Base-by-base conservation (phyloP, 148 eudicot species). In the Amaranthus hypochondriacus region DNA sequence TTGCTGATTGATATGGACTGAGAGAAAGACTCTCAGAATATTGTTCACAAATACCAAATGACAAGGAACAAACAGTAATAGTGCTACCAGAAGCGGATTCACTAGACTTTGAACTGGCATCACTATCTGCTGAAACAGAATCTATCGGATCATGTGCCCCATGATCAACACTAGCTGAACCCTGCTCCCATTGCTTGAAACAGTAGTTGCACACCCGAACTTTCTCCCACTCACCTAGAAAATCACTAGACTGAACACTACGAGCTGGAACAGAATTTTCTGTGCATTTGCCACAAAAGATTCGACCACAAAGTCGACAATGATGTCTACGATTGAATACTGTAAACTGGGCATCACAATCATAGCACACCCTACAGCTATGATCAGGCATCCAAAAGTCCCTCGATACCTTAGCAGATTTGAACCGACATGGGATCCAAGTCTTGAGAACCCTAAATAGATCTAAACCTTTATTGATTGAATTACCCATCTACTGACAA, bases 351-450 rank as follows among this genome's bases (percentile, higher is more conserved):
- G 89, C 72, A 72, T 95, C 99, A 77, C 99, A 95, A 57, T 95
- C 99, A 78, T 95, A 95, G 76, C 99, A 95, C 14, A 90, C 97
- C 81, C 93, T 84, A 75, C 99, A 95, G 76, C 93, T 89, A 72
- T 90, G 73, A 76, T 95, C 97, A 57, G 97, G 97, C 99, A 95
- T 95, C 99, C 99, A 95, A 78, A 95, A 95, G 83, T 87, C 92
- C 86, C 89, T 87, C 0, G 97, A 92, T 74, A 87, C 89, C 77
- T 90, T 81, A 68, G 89, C 85, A 4, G 90, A 87, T 62, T 85
- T 90, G 10, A 84, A 72, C 71, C 86, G 81, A 87, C 92, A 85
- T 57, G 88, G 89, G 77, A 95, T 81, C 99, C 93, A 92, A 47
- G 91, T 86, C 78, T 85, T 95, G 70, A 92, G 79, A 68, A 78